Evolutionary conservation across 768 basidiomycete genomes (phyloP).

Genomic region (Leucosporidium yakuticum): DNA sequence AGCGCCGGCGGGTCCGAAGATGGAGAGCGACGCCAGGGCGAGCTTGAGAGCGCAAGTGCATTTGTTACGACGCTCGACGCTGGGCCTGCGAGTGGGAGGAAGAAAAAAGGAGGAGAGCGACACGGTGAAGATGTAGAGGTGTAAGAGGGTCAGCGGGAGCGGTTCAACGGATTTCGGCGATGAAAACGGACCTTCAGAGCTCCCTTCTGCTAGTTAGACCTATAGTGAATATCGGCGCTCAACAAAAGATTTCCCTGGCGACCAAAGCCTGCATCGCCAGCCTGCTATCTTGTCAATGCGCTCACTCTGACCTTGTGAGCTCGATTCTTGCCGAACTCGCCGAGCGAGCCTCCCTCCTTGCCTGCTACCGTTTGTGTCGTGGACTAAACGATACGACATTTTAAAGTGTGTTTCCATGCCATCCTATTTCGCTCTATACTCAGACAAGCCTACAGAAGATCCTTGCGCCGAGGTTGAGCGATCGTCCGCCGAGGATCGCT

Average conservation of each 20-base stretch:
- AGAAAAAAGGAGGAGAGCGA: too few species aligned
- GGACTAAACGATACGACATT: too few species aligned
- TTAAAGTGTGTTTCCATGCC: too few species aligned
- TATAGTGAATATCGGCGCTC: constrained; percentile 78
- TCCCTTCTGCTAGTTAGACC: constrained; percentile 75
- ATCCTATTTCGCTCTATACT: too few species aligned
- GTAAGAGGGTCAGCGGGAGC: constrained; percentile 37
- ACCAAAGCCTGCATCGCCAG: constrained; percentile 37
- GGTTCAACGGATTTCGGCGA: neutral
- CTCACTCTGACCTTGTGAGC: too few species aligned
- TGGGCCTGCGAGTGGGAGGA: constrained; percentile 49
- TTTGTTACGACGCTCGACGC: constrained; percentile 80
- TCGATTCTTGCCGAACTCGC: too few species aligned
- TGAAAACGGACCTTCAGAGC: constrained; percentile 48
- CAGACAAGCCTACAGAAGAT: too few species aligned
- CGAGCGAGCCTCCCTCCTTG: too few species aligned
- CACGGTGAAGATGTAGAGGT: constrained; percentile 49
- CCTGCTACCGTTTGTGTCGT: too few species aligned
- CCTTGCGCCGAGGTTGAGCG: too few species aligned
- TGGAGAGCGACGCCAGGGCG: constrained; percentile 58
- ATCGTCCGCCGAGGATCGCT: too few species aligned
- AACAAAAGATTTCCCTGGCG: constrained; percentile 68
- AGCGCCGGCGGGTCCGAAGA: constrained; percentile 52
- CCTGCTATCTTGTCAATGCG: too few species aligned
- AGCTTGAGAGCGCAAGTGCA: constrained; percentile 84